Base-by-base conservation (phyloP, 495 filamentous ascomycete genomes). In the Hyaloscypha bicolor region DNA sequence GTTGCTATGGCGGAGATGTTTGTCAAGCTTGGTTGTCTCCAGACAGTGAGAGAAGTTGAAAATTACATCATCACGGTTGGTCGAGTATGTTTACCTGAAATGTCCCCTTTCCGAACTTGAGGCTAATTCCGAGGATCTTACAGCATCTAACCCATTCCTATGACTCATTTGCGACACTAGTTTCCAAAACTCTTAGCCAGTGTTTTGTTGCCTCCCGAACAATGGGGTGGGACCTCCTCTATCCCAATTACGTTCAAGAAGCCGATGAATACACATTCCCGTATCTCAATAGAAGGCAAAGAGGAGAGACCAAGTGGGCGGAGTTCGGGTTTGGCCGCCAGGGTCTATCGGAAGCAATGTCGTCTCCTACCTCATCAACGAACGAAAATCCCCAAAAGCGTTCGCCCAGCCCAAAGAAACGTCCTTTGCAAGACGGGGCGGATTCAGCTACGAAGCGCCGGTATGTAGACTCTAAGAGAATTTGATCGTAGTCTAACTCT, bases 51-150 rank as follows among this genome's bases (percentile, higher is more conserved):
- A 33, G 63, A 66, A 66, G 63, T 66, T 25, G 63, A 66, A 52
- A 37, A 66, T 21, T 66, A 66, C 30, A 66, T 66, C 21, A 66
- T 66, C 51, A 33, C 32, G n/a, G 63, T 66, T 66, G 63, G 55
- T 33, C 63, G 63, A 29, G 63, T 66, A 60, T 0, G 55, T 48
- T 48, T 48, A 9, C 53, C 53, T 3, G 25, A 5, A 12, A 31
- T 31, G 33, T 42, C 35, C 30, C 31, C 25, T 22, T 16, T 66
- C 37, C 30, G 6, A 33, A 16, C 30, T 51, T 22, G 31, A 21
- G 9, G 22, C 55, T 65, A 66, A 59, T 37, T 25, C 5, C 31
- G 39, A 48, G 9, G 53, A 5, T 60, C 9, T 48, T 25, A 35
- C 55, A 52, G 63, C 2, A 31, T 60, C 63, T 66, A 9, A 25